Conservation (phyloP, 2,329 filamentous ascomycete genomes). For the Fusarium metavorans region DNA sequence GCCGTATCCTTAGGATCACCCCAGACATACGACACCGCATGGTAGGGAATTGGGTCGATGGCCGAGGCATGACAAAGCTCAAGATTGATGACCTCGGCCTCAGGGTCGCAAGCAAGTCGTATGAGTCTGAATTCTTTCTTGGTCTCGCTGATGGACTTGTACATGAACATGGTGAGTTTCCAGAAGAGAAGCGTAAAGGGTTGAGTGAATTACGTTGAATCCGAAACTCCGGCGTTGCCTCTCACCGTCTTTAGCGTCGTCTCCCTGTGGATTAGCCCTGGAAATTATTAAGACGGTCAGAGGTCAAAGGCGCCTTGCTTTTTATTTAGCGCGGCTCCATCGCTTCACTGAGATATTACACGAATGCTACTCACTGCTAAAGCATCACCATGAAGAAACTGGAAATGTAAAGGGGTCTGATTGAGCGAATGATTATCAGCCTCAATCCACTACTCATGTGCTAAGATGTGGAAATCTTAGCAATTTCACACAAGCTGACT, state of each 20-base stretch:
- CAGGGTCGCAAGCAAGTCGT: constrained; percentile 7
- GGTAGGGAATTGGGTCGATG: constrained; percentile 10
- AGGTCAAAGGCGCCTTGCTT: neutral
- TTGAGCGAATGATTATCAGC: neutral
- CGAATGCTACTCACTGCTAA: neutral
- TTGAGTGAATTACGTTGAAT: neutral
- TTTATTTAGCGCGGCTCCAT: neutral
- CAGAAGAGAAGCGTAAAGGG: neutral
- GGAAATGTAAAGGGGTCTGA: neutral
- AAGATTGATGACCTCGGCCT: constrained; percentile 4
- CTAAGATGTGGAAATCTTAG: neutral
- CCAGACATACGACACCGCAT: constrained; percentile 40
- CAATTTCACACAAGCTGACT: neutral
- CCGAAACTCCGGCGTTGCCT: neutral
- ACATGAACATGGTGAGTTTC: neutral
- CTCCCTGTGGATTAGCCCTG: neutral
- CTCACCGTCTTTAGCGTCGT: neutral
- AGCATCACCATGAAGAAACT: neutral
- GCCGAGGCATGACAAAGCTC: constrained; percentile 18
- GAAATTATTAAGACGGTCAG: neutral
- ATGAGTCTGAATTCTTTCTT: constrained; percentile 28
- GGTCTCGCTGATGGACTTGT: constrained; percentile 2
- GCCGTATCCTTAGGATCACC: neutral
- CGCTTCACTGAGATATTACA: neutral
- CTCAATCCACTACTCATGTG: neutral